These are phyloP conservation scores for Botrytis medusae DNA, from an alignment of 2,329 filamentous ascomycete species.

Conservation along the genomic window DNA sequence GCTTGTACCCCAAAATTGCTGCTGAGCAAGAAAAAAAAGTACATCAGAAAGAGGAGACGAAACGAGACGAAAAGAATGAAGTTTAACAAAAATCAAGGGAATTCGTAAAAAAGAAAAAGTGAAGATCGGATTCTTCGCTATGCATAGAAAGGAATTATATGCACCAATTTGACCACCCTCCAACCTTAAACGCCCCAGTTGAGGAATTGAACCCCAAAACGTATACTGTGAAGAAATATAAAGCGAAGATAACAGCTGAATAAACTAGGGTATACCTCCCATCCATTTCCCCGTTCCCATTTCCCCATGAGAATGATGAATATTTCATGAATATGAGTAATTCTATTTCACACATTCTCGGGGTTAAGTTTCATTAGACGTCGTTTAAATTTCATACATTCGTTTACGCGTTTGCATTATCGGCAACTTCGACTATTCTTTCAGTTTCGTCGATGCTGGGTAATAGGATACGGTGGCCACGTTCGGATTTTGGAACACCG, in stretches of 20 bases:
- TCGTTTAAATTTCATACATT: constrained; percentile 15
- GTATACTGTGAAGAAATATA: constrained; percentile 7
- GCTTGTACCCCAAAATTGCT: neutral
- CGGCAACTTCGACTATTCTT: constrained; percentile 13
- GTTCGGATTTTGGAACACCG: constrained; percentile 72
- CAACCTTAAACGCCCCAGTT: neutral
- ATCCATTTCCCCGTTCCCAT: constrained; percentile 23
- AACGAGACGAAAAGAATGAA: neutral
- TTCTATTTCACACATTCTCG: constrained; percentile 4
- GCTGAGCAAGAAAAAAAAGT: neutral
- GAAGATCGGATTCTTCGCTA: constrained; percentile 27
- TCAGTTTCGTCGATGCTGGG: constrained; percentile 28
- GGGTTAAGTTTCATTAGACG: constrained; percentile 18
- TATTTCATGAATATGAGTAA: neutral
- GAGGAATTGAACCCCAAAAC: constrained; percentile 1
- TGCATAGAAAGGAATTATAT: constrained; percentile 11
- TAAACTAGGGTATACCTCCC: constrained; percentile 14
- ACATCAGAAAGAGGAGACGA: neutral
- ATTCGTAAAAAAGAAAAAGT: neutral
- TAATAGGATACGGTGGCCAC: constrained; percentile 72
- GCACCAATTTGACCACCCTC: neutral
- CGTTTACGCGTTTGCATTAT: constrained; percentile 14
- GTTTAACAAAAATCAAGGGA: neutral
- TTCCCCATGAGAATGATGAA: neutral
- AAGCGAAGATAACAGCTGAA: constrained; percentile 6